Evolutionary conservation across 129 eudicot genomes (phyloP), one percentile per base, ranked within the genome.

Genomic region (Erigeron canadensis): DNA sequence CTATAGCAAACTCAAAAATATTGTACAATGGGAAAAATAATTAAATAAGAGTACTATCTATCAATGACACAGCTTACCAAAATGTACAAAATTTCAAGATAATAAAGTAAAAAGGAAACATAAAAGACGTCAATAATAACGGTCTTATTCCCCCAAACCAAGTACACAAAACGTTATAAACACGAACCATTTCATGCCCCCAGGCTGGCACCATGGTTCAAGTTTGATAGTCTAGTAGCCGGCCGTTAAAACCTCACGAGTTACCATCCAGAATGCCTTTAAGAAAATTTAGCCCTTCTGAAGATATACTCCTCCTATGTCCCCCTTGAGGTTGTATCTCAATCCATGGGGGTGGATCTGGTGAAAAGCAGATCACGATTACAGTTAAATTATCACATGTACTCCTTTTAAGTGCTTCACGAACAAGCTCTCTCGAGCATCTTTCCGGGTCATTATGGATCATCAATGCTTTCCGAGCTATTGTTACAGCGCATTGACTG

Each of bases 301-400:
- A 86, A 9, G 97, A 88, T 69, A 88, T 82, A 53, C 96, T 91
- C 80, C 96, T 82, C 82, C 84, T 61, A 43, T 74, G 79, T 8
- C 88, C 76, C 50, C 61, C 65, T 58, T 79, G 87, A 0, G 90
- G 69, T 48, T 61, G 81, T 3, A 86, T 39, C 78, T 91, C 97
- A 11, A 91, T 88, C 69, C 86, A 74, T 5, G 97, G 97, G 5
- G 97, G 97, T 56, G 97, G 96, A 74, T 88, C 96, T 1, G 79
- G 70, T 5, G 96, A 82, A 73, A 91, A 91, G 67, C 96, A 91
- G 2, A 91, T 75, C 79, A 91, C 88, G 4, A 91, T 65, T 0
- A 83, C 96, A 0, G 97, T 91, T 65, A 91, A 70, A 77, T 91
- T 91, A 69, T 91, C 97, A 61, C 89, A 81, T 0, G 93, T 84